Percentiles rank a stretch among this genome's conserved stretches.
These are phyloP conservation scores for Magnaporthiopsis incrustans DNA, from an alignment of 2,329 filamentous ascomycete species.

Conservation along the genomic window DNA sequence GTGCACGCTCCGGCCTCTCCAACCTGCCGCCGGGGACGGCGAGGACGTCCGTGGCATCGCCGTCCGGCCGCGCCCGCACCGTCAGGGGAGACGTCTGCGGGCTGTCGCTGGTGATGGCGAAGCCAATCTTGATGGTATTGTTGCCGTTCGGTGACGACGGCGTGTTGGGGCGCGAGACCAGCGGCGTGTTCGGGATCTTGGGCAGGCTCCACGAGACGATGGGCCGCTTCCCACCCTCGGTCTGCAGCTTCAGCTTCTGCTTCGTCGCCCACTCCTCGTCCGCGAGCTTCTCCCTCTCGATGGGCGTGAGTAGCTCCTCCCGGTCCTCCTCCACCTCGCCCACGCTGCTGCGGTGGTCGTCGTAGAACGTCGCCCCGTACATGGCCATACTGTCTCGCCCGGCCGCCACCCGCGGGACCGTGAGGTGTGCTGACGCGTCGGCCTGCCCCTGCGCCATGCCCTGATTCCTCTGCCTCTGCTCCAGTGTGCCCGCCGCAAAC, in stretches of 20 bases:
- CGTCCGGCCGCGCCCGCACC: no score
- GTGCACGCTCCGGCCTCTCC: not conserved
- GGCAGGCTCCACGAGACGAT: not conserved
- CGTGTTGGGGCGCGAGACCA: not conserved
- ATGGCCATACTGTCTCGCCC: not conserved
- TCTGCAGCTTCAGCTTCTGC: no score
- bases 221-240: no score
- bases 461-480: not conserved
- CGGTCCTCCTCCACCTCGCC: not conserved
- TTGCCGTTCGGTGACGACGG: not conserved
- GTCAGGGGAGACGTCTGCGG: not conserved
- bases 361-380: constrained; percentile 1
- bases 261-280: not conserved
- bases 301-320: not conserved
- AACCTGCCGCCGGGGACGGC: not conserved
- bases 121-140: not conserved
- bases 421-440: not conserved
- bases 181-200: not conserved
- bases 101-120: not conserved
- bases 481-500: not conserved
- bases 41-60: not conserved
- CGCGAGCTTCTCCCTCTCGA: not conserved
- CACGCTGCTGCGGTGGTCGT: not conserved
- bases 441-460: not conserved
- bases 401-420: not conserved